phyloP scores from a whole-genome alignment of 306 rosid genomes.

The Acmispon strigosus region DNA sequence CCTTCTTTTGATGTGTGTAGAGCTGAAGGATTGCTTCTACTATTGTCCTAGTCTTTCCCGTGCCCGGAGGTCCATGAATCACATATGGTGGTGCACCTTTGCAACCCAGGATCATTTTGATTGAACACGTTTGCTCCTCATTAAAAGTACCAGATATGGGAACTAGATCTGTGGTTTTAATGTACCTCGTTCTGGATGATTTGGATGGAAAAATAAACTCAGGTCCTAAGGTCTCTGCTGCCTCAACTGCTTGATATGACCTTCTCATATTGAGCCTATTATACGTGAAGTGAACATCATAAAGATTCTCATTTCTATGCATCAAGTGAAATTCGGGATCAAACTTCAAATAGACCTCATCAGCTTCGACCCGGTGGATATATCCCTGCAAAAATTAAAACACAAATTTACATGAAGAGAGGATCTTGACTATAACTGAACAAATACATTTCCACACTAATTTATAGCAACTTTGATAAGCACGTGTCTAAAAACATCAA shows the following conservation, averaged over 20 bases:
- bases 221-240: conserved; percentile 34
- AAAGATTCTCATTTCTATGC: conserved; percentile 46
- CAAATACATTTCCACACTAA: background rate
- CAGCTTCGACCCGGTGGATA: conserved; percentile 79
- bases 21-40: conserved; percentile 83
- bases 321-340: conserved; percentile 33
- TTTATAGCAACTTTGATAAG: background rate
- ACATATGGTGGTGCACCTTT: conserved; percentile 77
- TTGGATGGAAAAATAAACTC: conserved; percentile 61
- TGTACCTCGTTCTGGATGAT: conserved; percentile 36
- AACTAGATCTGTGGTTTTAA: conserved; percentile 34
- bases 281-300: conserved; percentile 61
- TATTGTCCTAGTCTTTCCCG: conserved; percentile 78
- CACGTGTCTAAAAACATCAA: background rate
- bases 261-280: conserved; percentile 75
- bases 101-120: conserved; percentile 78
- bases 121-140: conserved; percentile 51
- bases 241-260: conserved; percentile 67
- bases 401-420: background rate
- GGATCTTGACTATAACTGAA: background rate
- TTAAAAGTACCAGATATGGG: conserved; percentile 58
- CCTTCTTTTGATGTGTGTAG: conserved; percentile 32
- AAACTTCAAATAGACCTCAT: conserved; percentile 67
- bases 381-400: conserved; percentile 50
- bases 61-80: conserved; percentile 90